These are phyloP conservation scores for Amphirosellinia nigrospora DNA, from an alignment of 495 filamentous ascomycete species.

Conservation along the genomic window DNA sequence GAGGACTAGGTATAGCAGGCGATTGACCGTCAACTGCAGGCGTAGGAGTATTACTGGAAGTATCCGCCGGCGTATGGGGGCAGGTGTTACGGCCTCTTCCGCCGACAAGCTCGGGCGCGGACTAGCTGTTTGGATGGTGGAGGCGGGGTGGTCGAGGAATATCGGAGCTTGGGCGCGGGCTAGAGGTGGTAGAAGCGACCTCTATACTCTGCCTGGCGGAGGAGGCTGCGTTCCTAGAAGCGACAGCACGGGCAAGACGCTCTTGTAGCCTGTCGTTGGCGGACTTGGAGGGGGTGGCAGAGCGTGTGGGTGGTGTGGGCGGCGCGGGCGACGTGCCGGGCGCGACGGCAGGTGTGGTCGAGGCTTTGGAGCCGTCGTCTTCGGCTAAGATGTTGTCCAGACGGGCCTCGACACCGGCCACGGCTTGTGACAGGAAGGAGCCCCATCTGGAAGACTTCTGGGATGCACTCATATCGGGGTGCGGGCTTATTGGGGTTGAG, in stretches of 20 bases:
- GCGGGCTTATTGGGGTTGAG: slow-evolving; percentile 6
- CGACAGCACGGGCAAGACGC: slow-evolving; percentile 71
- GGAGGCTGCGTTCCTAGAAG: slow-evolving; percentile 49
- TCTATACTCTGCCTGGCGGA: slow-evolving; percentile 32
- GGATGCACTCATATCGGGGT: slow-evolving; percentile 44
- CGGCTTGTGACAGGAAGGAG: slow-evolving; percentile 86
- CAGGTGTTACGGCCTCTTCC: slow-evolving; percentile 10
- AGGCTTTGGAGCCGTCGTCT: slow-evolving; percentile 51
- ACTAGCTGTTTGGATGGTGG: slow-evolving; percentile 6
- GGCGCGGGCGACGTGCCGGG: slow-evolving; percentile 20
- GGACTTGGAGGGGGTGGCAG: slow-evolving; percentile 50
- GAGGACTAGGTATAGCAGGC: not conserved
- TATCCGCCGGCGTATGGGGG: not conserved
- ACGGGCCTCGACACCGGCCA: slow-evolving; percentile 90
- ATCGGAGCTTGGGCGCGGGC: slow-evolving; percentile 38
- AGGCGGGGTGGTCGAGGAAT: slow-evolving; percentile 2
- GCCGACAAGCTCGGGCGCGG: slow-evolving; percentile 21
- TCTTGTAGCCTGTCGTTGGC: slow-evolving; percentile 84
- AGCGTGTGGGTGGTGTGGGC: slow-evolving; percentile 30
- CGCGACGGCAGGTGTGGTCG: slow-evolving; percentile 36
- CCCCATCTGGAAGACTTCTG: slow-evolving; percentile 69
- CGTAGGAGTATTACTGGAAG: not conserved
- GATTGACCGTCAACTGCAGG: slow-evolving; percentile 14
- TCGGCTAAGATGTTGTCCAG: slow-evolving; percentile 92
- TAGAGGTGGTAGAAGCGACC: slow-evolving; percentile 28